Conservation (phyloP, 345 rosid species). For the Euphorbia peplus region DNA sequence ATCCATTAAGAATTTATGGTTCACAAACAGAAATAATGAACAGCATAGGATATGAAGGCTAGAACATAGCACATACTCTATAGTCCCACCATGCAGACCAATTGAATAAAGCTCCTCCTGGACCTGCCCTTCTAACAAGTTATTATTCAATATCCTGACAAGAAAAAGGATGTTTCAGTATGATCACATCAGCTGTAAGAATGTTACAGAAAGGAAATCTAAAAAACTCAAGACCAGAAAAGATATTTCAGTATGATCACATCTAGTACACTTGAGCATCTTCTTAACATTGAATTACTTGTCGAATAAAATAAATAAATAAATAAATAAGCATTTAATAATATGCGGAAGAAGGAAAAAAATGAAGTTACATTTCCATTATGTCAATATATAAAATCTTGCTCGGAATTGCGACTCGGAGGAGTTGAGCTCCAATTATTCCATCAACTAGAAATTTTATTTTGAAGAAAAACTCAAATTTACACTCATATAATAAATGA, state of each 20-base stretch:
- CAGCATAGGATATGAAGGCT: not conserved
- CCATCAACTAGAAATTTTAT: not conserved
- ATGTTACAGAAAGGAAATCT: not conserved
- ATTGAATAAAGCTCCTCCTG: conserved; percentile 82
- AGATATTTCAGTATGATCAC: not conserved
- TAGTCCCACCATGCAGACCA: conserved; percentile 90
- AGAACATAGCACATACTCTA: conserved; percentile 57
- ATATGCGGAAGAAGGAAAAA: not conserved
- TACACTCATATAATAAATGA: not conserved
- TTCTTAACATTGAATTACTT: not conserved
- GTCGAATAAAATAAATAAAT: not conserved
- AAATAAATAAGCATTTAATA: not conserved
- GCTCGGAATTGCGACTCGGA: not conserved
- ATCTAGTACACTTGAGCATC: not conserved
- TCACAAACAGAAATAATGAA: not conserved
- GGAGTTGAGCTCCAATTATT: not conserved
- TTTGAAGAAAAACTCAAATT: not conserved
- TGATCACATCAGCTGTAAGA: not conserved
- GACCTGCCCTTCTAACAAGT: conserved; percentile 74
- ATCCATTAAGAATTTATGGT: not conserved
- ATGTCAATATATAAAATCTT: not conserved
- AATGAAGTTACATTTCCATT: not conserved
- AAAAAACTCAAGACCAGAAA: not conserved
- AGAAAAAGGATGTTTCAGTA: not conserved
- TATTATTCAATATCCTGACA: conserved; percentile 63